These are phyloP conservation scores for Penicillium sp. DNA, from an alignment of 2,329 filamentous ascomycete genomes.

Conservation along the genomic window DNA sequence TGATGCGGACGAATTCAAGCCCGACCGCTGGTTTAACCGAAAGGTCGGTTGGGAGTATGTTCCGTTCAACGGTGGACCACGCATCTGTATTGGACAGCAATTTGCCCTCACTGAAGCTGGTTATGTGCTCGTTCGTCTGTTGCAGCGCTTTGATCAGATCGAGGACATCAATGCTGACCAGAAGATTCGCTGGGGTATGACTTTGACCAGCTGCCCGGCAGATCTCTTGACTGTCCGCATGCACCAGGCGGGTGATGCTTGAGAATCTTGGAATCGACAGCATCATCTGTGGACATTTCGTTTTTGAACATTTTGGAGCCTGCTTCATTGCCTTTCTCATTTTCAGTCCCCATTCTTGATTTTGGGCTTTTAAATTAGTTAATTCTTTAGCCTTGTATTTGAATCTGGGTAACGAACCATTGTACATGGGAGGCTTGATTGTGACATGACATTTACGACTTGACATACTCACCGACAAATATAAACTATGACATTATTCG, in stretches of 20 bases:
- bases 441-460: conserved; percentile 7
- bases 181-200: conserved; percentile 28
- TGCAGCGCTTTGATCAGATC: conserved; percentile 71
- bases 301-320: neutral
- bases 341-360: neutral
- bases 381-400: neutral
- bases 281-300: neutral
- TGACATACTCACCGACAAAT: neutral
- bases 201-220: conserved; percentile 33
- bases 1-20: conserved; percentile 60
- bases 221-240: conserved; percentile 38
- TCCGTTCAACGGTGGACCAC: conserved; percentile 74
- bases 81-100: conserved; percentile 78
- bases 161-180: conserved; percentile 42
- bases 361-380: neutral
- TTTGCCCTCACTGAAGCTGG: conserved; percentile 72
- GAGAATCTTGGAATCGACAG: neutral
- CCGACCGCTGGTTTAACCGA: conserved; percentile 72
- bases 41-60: conserved; percentile 69
- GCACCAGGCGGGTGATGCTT: conserved; percentile 32
- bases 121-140: conserved; percentile 71
- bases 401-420: neutral
- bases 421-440: neutral
- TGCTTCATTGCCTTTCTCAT: neutral
- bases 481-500: neutral